A percentile compares a stretch with the other conserved stretches of the same genome.
phyloP scores from a whole-genome alignment of 2,329 filamentous ascomycete genomes.

The Colletotrichum tamarilloi region DNA sequence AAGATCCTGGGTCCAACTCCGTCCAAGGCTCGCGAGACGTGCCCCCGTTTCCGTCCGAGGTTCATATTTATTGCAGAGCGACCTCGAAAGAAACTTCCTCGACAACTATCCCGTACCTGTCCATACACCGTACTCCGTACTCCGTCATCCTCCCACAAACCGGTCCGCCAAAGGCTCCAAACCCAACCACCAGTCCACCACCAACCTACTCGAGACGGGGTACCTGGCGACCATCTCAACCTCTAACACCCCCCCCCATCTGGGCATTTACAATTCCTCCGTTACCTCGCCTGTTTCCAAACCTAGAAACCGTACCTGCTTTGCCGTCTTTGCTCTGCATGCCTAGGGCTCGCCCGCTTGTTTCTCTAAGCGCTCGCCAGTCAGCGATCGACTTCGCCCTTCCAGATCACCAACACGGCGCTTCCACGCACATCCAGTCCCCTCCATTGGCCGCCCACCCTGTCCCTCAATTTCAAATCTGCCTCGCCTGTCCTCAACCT shows the following conservation, averaged over 20 bases:
- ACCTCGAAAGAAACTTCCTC: constrained; percentile 24
- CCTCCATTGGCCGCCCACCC: constrained; percentile 42
- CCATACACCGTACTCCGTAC: background rate
- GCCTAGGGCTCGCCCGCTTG: constrained; percentile 24
- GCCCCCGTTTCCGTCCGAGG: constrained; percentile 30
- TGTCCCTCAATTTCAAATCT: constrained; percentile 41
- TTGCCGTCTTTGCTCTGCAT: constrained; percentile 24
- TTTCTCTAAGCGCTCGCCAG: constrained; percentile 47
- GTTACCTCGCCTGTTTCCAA: constrained; percentile 30
- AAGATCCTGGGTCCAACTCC: constrained; percentile 9
- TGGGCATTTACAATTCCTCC: constrained; percentile 25
- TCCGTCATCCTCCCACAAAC: background rate
- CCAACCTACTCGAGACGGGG: constrained; percentile 17
- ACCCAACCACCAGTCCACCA: background rate
- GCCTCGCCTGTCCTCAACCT: constrained; percentile 15
- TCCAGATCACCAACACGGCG: constrained; percentile 43
- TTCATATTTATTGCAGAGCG: constrained; percentile 31
- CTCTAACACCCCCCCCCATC: constrained; percentile 23
- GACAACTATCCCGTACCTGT: background rate
- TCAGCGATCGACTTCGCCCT: constrained; percentile 36
- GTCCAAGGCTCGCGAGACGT: constrained; percentile 28
- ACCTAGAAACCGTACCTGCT: constrained; percentile 26
- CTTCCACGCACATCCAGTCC: constrained; percentile 39
- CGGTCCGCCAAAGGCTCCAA: constrained; percentile 4
- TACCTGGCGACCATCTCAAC: constrained; percentile 32